A percentile compares a stretch with the other conserved stretches of the same genome.
Evolutionary conservation across 1,284 basidiomycete species (phyloP).

Genomic region (Cryptococcus floricola): DNA sequence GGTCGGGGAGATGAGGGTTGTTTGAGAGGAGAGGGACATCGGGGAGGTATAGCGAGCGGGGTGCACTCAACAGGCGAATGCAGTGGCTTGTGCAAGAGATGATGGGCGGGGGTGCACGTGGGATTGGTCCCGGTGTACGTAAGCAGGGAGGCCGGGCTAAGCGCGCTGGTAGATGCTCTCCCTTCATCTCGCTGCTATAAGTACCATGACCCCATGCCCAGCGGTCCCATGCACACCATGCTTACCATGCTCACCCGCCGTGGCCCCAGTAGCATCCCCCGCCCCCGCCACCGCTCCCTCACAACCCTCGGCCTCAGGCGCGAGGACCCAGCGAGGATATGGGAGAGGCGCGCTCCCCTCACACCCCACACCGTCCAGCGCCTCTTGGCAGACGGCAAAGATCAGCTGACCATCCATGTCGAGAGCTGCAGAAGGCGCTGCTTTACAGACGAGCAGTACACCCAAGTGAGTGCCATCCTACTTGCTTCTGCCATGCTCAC

Average conservation of each 20-base stretch:
- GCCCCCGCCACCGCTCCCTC: conserved; percentile 6
- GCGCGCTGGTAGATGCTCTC: background rate
- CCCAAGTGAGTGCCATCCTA: conserved; percentile 54
- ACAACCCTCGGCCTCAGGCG: conserved; percentile 63
- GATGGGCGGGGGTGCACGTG: too few relatives aligned
- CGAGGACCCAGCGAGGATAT: conserved; percentile 73
- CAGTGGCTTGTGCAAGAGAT: background rate
- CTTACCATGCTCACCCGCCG: background rate
- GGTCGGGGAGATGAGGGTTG: conserved; percentile 39
- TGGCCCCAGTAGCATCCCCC: background rate
- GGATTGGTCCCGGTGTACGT: too few relatives aligned
- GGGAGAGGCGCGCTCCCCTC: conserved; percentile 81
- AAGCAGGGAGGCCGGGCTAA: background rate
- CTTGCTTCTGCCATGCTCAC: background rate
- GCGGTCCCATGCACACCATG: background rate
- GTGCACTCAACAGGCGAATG: background rate
- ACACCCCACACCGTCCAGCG: conserved; percentile 67
- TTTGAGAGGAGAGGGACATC: conserved; percentile 39
- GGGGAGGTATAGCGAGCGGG: background rate
- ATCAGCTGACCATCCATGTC: conserved; percentile 64
- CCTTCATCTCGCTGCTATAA: background rate
- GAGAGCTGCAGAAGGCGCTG: conserved; percentile 72
- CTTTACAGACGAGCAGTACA: conserved; percentile 62
- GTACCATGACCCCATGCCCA: background rate
- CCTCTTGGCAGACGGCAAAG: conserved; percentile 45